Evolutionary conservation across 108 stramenopile genomes (phyloP), one percentile per base, ranked within the genome.

Genomic region (Cyclostephanos invisitatus): DNA sequence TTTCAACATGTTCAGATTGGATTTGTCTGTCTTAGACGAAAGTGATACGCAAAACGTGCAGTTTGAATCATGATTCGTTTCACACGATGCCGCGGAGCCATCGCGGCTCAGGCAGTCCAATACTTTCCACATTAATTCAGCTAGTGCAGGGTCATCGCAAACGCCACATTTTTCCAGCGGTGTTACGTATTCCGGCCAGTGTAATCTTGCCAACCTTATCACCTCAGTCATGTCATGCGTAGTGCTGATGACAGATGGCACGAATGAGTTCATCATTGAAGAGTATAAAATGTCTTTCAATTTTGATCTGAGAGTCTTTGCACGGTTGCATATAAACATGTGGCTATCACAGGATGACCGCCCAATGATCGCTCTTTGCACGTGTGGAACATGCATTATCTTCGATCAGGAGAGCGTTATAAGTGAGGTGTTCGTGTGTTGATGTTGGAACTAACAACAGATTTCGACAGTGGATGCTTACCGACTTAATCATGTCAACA

Each of bases 191-290:
- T 64, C 49, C 15, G 81, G 79, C 91, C 91, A 91, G 14, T 88
- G 54, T n/a, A 83, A 46, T 17, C 87, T 73, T 24, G 81, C 78
- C 21, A 89, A 37, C 18, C 88, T 73, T 22, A 80, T 29, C 25
- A 88, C 81, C 54, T 89, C 87, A 5, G 84, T 57, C 32, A 91
- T 65, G 67, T 88, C 85, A n/a, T 74, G 76, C 0, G 87, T 89
- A 7, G 68, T 66, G 57, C 87, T 78, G 0, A 73, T 73, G 9
- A 82, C 48, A 3, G 70, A 75, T 47, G 83, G 87, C 5, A 88
- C 63, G 8, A 89, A 59, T n/a, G 82, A 71, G 61, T 77, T 68
- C 48, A 89, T 57, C 74, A 91, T 87, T 18, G 88, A 82, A 25
- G 64, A 62, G 44, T 79, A 79, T 5, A 72, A 27, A 1, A 72